Base-by-base conservation (phyloP, 345 rosid genomes). In the Bruguiera gymnorhiza region DNA sequence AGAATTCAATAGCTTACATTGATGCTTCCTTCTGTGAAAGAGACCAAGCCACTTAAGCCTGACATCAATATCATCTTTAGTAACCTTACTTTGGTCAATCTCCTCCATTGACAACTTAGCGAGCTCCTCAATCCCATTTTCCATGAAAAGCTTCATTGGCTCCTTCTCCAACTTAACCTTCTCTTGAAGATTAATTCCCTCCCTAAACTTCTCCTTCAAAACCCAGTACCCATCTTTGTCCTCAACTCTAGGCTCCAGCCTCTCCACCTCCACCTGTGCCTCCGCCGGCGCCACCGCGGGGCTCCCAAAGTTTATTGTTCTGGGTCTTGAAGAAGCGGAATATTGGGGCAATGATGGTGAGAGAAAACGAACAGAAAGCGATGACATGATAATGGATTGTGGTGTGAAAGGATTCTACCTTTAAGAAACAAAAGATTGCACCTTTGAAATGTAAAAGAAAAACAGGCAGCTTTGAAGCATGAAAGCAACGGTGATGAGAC, bases 41-140 rank as follows among this genome's bases (percentile, higher is more conserved):
- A 94, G 80, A 75, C 98, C 98, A 78, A 94, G 97, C 97, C 98
- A 94, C 72, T 94, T 94, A 70, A 94, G 97, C 69, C 98, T 81
- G 68, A 91, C 90, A 72, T 94, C 98, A 72, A 91, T 68, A 66
- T 91, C 97, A 36, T 87, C 96, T 69, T 89, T 94, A 0, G 80
- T 78, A 58, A n/a, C 24, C 78, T 94, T 91, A 11, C 48, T 74
- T 60, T 78, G 67, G 60, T 91, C 97, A 67, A 89, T 71, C 70
- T 94, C 95, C 69, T 89, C 98, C 82, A 91, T 78, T 0, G 97
- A 81, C 68, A 89, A 63, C 78, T 83, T 85, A 26, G 96, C 80
- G 1, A 94, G 89, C 66, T 86, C 93, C 66, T 88, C 86, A 43
- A 94, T 82, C 11, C 88, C 95, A 65, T 79, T 85, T 72, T 94